phyloP scores from a whole-genome alignment of 805 yeast genomes.

The Barnettozyma wickerhamii region DNA sequence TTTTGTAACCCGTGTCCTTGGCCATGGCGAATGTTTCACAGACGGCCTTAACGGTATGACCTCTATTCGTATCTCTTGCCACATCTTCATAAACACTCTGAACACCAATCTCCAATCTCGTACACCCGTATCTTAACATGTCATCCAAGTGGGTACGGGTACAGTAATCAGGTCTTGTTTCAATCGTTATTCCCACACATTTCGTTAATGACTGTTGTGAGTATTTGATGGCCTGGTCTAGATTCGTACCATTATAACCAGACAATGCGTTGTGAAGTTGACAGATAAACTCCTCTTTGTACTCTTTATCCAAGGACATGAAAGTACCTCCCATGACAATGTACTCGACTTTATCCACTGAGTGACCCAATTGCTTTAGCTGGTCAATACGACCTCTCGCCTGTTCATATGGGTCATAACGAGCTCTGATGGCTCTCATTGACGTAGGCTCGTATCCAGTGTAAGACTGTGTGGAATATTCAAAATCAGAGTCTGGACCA shows the following conservation, averaged over 20 bases:
- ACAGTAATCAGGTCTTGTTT: conserved; percentile 98
- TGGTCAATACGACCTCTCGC: conserved; percentile 98
- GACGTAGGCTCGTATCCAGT: conserved; percentile 99
- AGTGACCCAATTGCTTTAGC: conserved; percentile 89
- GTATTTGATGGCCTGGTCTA: conserved; percentile 86
- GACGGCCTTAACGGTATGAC: conserved; percentile 94
- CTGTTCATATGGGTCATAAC: conserved; percentile 98
- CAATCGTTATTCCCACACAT: conserved; percentile 98
- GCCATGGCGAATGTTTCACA: conserved; percentile 94
- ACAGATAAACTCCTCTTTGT: conserved; percentile 84
- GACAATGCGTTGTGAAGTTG: conserved; percentile 92
- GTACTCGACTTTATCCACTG: conserved; percentile 95
- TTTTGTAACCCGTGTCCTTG: conserved; percentile 98
- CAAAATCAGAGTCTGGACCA: conserved; percentile 98
- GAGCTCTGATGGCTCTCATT: conserved; percentile 98
- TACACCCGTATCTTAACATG: conserved; percentile 95
- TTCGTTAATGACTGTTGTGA: conserved; percentile 94
- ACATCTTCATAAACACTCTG: conserved; percentile 98
- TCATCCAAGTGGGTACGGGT: conserved; percentile 93
- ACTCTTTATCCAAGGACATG: conserved; percentile 88
- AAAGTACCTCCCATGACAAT: conserved; percentile 99
- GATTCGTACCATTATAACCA: conserved; percentile 80
- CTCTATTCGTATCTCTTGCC: conserved; percentile 96
- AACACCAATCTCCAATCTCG: conserved; percentile 94
- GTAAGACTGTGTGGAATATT: conserved; percentile 95